Evolutionary conservation across 2,329 filamentous ascomycete species (phyloP), one percentile per base, ranked within the genome.

Genomic region (Alternaria conjuncta): DNA sequence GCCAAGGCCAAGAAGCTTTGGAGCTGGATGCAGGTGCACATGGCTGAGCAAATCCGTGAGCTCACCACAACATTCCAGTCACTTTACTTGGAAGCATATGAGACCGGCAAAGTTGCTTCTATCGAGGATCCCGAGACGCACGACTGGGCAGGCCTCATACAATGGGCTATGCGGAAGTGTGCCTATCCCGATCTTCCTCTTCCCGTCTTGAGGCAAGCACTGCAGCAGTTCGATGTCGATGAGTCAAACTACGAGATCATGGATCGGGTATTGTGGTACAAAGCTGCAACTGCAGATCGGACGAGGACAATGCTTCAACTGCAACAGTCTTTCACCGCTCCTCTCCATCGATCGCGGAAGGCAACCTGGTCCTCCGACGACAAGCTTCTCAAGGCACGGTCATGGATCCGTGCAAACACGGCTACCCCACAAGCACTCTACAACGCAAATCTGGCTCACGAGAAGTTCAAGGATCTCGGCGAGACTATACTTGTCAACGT

Each of bases 71-170:
- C 87, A 51, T 92, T 95, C 66, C 89, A 91, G 70, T 82, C 86
- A 15, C 84, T 83, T 8, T 92, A 92, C 69, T 80, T 93, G 6
- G 79, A 84, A 50, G 91, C 91, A 0, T 93, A 93, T 68, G 86
- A 89, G 67, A 83, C 82, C 2, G 85, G 86, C 9, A 84, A 90
- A 64, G 68, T 94, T 1, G 85, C 88, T 2, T 77, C 83, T 2
- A 82, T 94, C 67, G 84, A 91, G 55, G 80, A 90, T 49, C 83
- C 89, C 0, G 77, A 86, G 43, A 84, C 85, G 2, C 93, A 92
- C 63, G 89, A 94, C 72, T 94, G 92, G 91, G 79, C 82, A 10
- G 78, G 76, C 5, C 78, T 94, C 6, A 85, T 94, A 50, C 82
- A 85, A 36, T 95, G 92, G 92, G 86, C 89, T 1, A 81, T 88